Base-by-base conservation (phyloP, 495 filamentous ascomycete genomes). In the Bombardia bombarda region DNA sequence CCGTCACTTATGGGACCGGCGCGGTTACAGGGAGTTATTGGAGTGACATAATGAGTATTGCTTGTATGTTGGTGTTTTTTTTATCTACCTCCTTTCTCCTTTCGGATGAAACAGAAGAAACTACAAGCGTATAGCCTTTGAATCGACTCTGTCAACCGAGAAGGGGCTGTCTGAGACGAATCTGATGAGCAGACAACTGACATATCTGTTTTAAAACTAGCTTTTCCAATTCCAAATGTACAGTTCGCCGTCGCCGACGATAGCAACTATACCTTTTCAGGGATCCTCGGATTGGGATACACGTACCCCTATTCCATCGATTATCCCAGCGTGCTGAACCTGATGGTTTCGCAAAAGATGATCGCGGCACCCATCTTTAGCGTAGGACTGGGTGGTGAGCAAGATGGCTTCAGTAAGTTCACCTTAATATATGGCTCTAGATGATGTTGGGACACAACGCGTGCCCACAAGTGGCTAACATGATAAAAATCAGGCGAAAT, bases 341-440 rank as follows among this genome's bases (percentile, higher is more conserved):
- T 73, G 10, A 72, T 93, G 62, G 77, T 77, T 17, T 50, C 75
- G 7, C 61, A 75, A 25, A 73, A 73, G 4, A 40, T 80, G 32
- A 85, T 87, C 47, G 71, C 78, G 28, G 82, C 80, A 7, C 81
- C 76, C 38, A 83, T 86, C 13, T 93, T 87, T 56, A 86, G 82
- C 39, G 52, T 89, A 5, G 80, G 79, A 10, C 67, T 83, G 4
- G 72, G 83, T 9, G 61, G 63, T 5, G 59, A 67, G 10, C 55
- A 72, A 21, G 67, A 63, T 36, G 57, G 57, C 8, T 62, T 65
- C 32, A 63, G 63, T 63, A 39, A 43, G 56, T 45, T 4, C 4
- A 9, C 18, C 4, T n/a, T n/a, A n/a, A n/a, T n/a, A n/a, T n/a
- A n/a, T n/a, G n/a, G n/a, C n/a, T n/a, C n/a, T n/a, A n/a, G n/a